Conservation (phyloP, 371 early-diverging fungal species). For the Entomophthora muscae region DNA sequence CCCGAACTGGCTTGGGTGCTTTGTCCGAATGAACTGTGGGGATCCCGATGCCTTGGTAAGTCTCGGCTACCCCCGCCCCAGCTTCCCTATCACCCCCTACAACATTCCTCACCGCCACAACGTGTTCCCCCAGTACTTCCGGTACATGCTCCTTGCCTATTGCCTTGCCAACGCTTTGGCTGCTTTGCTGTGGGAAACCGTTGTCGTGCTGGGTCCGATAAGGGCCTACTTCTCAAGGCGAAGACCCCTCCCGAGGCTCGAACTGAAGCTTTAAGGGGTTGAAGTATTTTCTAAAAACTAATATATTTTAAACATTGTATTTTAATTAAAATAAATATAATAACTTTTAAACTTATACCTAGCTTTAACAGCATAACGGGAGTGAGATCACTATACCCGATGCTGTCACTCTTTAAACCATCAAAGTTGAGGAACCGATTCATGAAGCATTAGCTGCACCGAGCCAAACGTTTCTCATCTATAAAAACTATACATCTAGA, state of each 20-base stretch:
- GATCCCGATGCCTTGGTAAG: conserved; percentile 21
- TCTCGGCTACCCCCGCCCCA: conserved; percentile 22
- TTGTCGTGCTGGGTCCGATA: conserved; percentile 21
- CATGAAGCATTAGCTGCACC: too few species aligned
- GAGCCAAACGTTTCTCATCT: too few species aligned
- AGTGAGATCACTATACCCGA: too few species aligned
- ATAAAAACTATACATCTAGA: too few species aligned
- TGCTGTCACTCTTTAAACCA: too few species aligned
- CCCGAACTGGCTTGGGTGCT: conserved; percentile 46
- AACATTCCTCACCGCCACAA: conserved; percentile 44
- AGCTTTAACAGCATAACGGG: too few species aligned
- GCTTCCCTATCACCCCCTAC: conserved; percentile 28
- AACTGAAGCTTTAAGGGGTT: conserved; percentile 7
- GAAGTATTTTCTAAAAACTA: too few species aligned
- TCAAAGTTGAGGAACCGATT: too few species aligned
- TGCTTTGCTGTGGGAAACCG: conserved; percentile 15
- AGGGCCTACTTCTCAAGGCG: neutral
- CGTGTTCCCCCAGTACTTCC: conserved; percentile 34
- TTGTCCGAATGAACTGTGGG: conserved; percentile 57
- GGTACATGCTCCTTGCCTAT: conserved; percentile 31
- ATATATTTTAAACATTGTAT: too few species aligned
- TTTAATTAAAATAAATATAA: too few species aligned
- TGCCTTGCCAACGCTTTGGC: conserved; percentile 17
- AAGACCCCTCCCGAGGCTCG: neutral
- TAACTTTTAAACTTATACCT: too few species aligned